Evolutionary conservation across 768 basidiomycete genomes (phyloP).

Genomic region (Termitomyces sp.): DNA sequence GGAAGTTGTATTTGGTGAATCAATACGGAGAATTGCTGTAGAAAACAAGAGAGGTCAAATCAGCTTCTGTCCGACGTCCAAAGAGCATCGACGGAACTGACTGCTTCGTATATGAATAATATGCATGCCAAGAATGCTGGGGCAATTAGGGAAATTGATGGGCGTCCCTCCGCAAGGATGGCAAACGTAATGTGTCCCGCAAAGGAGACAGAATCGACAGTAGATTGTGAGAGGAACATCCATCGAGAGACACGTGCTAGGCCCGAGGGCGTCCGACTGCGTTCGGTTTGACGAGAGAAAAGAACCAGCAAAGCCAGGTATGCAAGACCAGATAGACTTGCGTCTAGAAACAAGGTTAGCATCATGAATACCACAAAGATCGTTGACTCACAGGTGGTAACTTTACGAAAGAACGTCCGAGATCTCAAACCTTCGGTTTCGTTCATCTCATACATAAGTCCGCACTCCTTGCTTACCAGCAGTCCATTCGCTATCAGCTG

Average conservation of each 20-base stretch:
- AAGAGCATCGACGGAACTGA: slow-evolving; percentile 29
- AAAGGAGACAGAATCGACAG: slow-evolving; percentile 81
- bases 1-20: slow-evolving; percentile 83
- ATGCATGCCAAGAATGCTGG: slow-evolving; percentile 84
- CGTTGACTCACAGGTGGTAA: slow-evolving; percentile 53
- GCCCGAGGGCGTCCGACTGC: slow-evolving; percentile 74
- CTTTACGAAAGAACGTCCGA: slow-evolving; percentile 69
- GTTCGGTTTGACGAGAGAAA: slow-evolving; percentile 71
- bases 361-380: neutral
- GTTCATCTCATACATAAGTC: slow-evolving; percentile 63
- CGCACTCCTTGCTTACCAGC: slow-evolving; percentile 78
- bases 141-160: slow-evolving; percentile 77
- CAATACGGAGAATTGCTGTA: slow-evolving; percentile 79
- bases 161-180: slow-evolving; percentile 76
- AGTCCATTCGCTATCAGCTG: slow-evolving; percentile 60
- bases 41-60: neutral
- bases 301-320: slow-evolving; percentile 68
- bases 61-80: neutral
- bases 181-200: slow-evolving; percentile 88
- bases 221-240: slow-evolving; percentile 77
- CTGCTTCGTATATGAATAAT: slow-evolving; percentile 80
- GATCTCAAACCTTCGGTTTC: slow-evolving; percentile 72
- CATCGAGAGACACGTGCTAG: slow-evolving; percentile 79
- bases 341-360: slow-evolving; percentile 45
- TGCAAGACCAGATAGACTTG: slow-evolving; percentile 61